Conservation (phyloP, 2,329 filamentous ascomycete species). For the Fusarium sp. region DNA sequence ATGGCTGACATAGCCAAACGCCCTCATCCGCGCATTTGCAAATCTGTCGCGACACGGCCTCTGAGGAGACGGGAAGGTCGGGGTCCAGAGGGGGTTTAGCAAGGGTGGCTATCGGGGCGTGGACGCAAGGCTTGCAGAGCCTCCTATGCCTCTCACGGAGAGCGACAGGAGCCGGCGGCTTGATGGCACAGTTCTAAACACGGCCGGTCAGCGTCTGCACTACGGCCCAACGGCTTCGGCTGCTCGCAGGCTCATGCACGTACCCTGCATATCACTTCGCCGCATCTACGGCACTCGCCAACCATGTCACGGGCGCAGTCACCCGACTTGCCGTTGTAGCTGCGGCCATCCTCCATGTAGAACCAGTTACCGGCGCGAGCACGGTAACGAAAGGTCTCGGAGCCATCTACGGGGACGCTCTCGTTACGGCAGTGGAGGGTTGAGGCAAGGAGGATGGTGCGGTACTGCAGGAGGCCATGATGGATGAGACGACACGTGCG, state of each 20-base stretch:
- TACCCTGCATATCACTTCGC: constrained; percentile 83
- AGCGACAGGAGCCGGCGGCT: constrained; percentile 75
- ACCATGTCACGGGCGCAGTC: constrained; percentile 91
- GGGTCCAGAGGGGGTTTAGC: constrained; percentile 57
- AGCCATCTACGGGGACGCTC: constrained; percentile 61
- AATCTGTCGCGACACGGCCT: constrained; percentile 66
- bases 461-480: constrained; percentile 80
- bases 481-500: constrained; percentile 84
- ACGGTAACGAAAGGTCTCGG: constrained; percentile 67
- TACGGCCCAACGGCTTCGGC: not conserved
- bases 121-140: constrained; percentile 80
- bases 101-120: constrained; percentile 72
- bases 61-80: constrained; percentile 59
- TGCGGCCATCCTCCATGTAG: constrained; percentile 66
- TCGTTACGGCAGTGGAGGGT: constrained; percentile 87
- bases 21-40: constrained; percentile 65
- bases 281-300: constrained; percentile 81
- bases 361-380: constrained; percentile 67
- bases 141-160: constrained; percentile 83
- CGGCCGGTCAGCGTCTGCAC: constrained; percentile 15
- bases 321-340: constrained; percentile 74
- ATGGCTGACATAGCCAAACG: constrained; percentile 88
- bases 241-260: constrained; percentile 42
- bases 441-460: constrained; percentile 75
- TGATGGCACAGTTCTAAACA: constrained; percentile 86